A percentile compares a stretch with the other conserved stretches of the same genome.
phyloP scores from a whole-genome alignment of 305 asterid genomes.

The Coffea humblotiana region DNA sequence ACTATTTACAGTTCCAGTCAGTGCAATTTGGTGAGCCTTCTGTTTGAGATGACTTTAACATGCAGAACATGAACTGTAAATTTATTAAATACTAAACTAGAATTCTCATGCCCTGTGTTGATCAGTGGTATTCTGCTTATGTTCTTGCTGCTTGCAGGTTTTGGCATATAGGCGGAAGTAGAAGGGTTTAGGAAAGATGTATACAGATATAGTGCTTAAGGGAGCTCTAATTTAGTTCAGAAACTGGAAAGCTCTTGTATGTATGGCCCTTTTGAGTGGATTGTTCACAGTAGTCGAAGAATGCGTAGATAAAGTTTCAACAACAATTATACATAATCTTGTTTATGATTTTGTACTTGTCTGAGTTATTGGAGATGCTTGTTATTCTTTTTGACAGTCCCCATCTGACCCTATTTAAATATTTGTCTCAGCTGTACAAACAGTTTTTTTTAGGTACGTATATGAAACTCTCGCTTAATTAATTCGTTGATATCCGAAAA shows the following conservation, averaged over 20 bases:
- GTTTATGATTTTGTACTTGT: neutral
- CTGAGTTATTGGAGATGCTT: neutral
- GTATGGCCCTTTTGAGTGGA: neutral
- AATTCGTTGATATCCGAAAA: neutral
- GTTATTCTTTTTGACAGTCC: neutral
- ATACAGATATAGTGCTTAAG: constrained; percentile 22
- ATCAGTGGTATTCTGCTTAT: neutral
- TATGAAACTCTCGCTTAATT: neutral
- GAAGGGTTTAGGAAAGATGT: constrained; percentile 22
- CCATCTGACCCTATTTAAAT: neutral
- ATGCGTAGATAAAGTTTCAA: neutral
- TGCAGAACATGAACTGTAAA: neutral
- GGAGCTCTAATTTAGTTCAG: constrained; percentile 4
- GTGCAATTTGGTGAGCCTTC: constrained; percentile 64
- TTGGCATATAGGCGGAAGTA: constrained; percentile 62
- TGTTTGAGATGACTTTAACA: neutral
- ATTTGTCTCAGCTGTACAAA: neutral
- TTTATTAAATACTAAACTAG: neutral
- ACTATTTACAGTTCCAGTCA: constrained; percentile 41
- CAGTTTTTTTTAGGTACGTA: neutral
- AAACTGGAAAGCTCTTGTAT: neutral
- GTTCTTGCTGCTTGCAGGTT: constrained; percentile 48
- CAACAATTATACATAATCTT: constrained; percentile 2
- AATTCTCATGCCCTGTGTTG: neutral
- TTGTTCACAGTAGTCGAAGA: neutral